A percentile compares a stretch with the other conserved stretches of the same genome.
phyloP scores from a whole-genome alignment of 306 rosid species.

The Cicer arietinum region DNA sequence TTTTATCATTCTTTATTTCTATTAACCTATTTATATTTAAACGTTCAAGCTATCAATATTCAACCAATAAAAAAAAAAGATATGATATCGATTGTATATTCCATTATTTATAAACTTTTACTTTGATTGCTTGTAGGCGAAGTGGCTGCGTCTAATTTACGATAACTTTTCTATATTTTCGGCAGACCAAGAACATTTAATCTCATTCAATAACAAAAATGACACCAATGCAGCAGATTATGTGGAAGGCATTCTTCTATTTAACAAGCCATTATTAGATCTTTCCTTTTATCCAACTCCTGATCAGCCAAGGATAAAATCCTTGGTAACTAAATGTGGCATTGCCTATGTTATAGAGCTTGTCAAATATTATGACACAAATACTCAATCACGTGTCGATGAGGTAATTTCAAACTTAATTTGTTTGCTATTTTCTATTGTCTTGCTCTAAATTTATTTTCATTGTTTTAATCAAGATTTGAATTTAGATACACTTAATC shows the following conservation, averaged over 20 bases:
- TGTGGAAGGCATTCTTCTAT: slow-evolving; percentile 67
- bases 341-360: slow-evolving; percentile 61
- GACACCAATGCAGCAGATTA: slow-evolving; percentile 48
- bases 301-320: slow-evolving; percentile 55
- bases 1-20: not conserved
- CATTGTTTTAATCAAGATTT: too few relatives aligned
- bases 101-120: too few relatives aligned
- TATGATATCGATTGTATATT: too few relatives aligned
- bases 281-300: slow-evolving; percentile 62
- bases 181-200: slow-evolving; percentile 68
- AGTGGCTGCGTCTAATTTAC: slow-evolving; percentile 70
- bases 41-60: too few relatives aligned
- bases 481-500: too few relatives aligned
- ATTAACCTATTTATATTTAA: too few relatives aligned
- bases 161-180: slow-evolving; percentile 57
- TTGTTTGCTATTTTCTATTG: not conserved
- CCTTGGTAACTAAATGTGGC: slow-evolving; percentile 57
- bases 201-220: slow-evolving; percentile 25
- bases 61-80: too few relatives aligned
- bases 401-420: slow-evolving; percentile 49
- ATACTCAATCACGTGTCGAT: slow-evolving; percentile 17
- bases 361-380: slow-evolving; percentile 56
- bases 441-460: not conserved
- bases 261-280: slow-evolving; percentile 52
- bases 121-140: slow-evolving; percentile 50